A percentile compares a stretch with the other conserved stretches of the same genome.
Conservation (phyloP, 1,139 yeast genomes). For the Blastobotrys buckinghamii region DNA sequence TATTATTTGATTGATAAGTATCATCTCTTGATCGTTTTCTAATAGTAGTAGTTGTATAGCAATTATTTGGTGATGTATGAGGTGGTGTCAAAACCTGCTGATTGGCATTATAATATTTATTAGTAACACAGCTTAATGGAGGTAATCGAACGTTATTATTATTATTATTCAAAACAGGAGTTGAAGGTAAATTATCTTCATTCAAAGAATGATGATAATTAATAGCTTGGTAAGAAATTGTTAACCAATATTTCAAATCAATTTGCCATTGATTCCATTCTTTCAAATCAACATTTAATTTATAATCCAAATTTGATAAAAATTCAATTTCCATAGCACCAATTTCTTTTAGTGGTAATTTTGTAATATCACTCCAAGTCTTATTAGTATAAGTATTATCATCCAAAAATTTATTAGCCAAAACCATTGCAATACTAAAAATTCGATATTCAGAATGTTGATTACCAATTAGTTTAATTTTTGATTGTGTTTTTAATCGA, state of each 20-base stretch:
- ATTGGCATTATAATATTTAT: background rate
- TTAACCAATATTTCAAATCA: conserved; percentile 24
- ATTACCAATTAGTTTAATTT: conserved; percentile 27
- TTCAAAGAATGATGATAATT: no score
- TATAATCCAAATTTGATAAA: conserved; percentile 30
- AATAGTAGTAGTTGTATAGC: background rate
- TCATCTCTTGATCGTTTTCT: background rate
- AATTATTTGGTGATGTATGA: background rate
- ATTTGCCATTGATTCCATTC: conserved; percentile 31
- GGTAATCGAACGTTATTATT: background rate
- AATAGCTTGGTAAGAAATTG: conserved; percentile 18
- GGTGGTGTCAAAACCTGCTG: conserved; percentile 1
- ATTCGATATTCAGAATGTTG: conserved; percentile 47
- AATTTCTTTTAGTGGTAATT: conserved; percentile 51
- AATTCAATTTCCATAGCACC: conserved; percentile 56
- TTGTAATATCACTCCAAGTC: conserved; percentile 91
- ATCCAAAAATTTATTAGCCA: conserved; percentile 89
- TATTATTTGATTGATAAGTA: background rate
- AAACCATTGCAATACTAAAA: conserved; percentile 60
- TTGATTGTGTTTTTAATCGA: conserved; percentile 27
- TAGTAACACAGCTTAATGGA: background rate
- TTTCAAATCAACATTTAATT: conserved; percentile 24
- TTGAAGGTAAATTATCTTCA: no score
- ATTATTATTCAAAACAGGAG: background rate
- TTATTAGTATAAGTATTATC: conserved; percentile 89